These are phyloP conservation scores for Eucalyptus brandiana DNA, from an alignment of 345 rosid genomes.

Conservation along the genomic window DNA sequence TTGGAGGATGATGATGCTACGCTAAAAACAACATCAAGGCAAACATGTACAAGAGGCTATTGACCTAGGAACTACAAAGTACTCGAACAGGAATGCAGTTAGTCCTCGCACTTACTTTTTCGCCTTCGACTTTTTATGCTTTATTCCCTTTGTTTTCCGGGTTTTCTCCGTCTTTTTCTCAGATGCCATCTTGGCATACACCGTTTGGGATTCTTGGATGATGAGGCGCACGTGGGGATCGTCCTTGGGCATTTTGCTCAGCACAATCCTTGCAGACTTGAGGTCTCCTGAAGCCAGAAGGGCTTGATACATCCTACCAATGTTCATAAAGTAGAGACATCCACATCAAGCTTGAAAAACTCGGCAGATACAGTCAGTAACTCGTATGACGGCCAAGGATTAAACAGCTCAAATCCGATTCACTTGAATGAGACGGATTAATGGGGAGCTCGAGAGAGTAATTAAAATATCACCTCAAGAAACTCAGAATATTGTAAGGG, in stretches of 20 bases:
- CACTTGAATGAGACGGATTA: not conserved
- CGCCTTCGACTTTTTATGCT: not conserved
- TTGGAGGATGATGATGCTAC: not conserved
- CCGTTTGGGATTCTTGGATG: slow-evolving; percentile 15
- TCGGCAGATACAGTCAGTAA: not conserved
- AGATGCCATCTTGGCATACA: not conserved
- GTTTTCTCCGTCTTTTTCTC: not conserved
- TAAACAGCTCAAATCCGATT: not conserved
- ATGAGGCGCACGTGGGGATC: slow-evolving; percentile 46
- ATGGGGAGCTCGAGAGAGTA: not conserved
- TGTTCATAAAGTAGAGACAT: not conserved
- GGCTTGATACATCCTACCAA: slow-evolving; percentile 83
- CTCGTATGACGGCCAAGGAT: not conserved
- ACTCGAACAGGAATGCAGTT: not conserved
- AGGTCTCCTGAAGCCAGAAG: slow-evolving; percentile 49
- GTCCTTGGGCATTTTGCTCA: slow-evolving; percentile 36
- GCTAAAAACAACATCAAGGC: not conserved
- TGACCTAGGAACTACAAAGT: not conserved
- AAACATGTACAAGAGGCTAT: not conserved
- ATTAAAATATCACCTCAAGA: slow-evolving; percentile 27
- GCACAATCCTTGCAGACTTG: slow-evolving; percentile 25
- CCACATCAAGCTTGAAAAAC: not conserved
- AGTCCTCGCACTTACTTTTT: not conserved
- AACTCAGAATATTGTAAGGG: slow-evolving; percentile 47
- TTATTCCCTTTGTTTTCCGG: not conserved